A percentile compares a stretch with the other conserved stretches of the same genome.
Conservation (phyloP, 1,284 basidiomycete genomes). For the Afroboletus lepidellus region DNA sequence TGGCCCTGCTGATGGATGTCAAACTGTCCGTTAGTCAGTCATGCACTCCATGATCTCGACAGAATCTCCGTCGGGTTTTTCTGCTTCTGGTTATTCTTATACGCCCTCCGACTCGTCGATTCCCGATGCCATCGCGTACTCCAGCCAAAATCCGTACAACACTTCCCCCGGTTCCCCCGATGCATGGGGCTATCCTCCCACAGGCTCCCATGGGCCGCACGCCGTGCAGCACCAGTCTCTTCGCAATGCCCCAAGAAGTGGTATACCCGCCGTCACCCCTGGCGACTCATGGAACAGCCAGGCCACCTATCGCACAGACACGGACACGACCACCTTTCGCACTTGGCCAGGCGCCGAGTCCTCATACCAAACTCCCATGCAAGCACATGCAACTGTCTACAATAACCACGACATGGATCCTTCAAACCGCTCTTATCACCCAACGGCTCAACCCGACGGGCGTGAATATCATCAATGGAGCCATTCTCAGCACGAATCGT, state of each 20-base stretch:
- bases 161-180: slow-evolving; percentile 41
- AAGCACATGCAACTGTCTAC: slow-evolving; percentile 28
- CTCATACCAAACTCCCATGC: slow-evolving; percentile 34
- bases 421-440: slow-evolving; percentile 31
- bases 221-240: slow-evolving; percentile 52
- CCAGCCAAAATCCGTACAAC: slow-evolving; percentile 24
- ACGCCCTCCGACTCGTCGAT: slow-evolving; percentile 30
- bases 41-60: slow-evolving; percentile 40
- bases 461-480: slow-evolving; percentile 33
- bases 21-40: slow-evolving; percentile 27
- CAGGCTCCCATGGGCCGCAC: slow-evolving; percentile 42
- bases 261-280: slow-evolving; percentile 24
- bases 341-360: slow-evolving; percentile 39
- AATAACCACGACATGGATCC: slow-evolving; percentile 33
- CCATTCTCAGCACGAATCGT: slow-evolving; percentile 37
- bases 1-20: neutral
- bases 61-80: slow-evolving; percentile 39
- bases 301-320: slow-evolving; percentile 30
- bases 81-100: slow-evolving; percentile 40
- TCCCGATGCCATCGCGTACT: slow-evolving; percentile 35
- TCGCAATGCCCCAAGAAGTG: slow-evolving; percentile 31
- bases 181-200: slow-evolving; percentile 54
- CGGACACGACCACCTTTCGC: slow-evolving; percentile 36
- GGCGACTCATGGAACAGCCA: slow-evolving; percentile 28
- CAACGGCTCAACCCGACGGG: slow-evolving; percentile 31